These are phyloP conservation scores for Amanita muscaria DNA, from an alignment of 768 basidiomycete species.

Conservation along the genomic window DNA sequence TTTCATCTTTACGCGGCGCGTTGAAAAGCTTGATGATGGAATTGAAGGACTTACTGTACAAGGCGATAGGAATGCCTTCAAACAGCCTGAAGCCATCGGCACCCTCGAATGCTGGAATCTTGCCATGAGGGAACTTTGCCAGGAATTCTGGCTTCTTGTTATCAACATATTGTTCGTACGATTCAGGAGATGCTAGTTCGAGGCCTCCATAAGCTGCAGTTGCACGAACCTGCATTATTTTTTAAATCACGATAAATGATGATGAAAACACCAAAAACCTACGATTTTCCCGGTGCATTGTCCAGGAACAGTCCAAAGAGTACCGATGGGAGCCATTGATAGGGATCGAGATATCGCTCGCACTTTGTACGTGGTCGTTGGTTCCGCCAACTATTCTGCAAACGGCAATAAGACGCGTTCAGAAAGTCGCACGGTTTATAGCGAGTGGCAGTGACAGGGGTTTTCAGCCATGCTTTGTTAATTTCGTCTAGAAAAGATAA, in stretches of 20 bases:
- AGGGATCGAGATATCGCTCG: no score
- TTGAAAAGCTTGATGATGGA: constrained; percentile 26
- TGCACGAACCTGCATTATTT: constrained; percentile 35
- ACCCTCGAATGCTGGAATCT: constrained; percentile 78
- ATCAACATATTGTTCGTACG: constrained; percentile 52
- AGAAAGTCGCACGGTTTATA: no score
- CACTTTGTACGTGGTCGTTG: no score
- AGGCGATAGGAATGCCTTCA: constrained; percentile 38
- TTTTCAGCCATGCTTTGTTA: no score
- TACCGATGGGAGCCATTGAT: no score
- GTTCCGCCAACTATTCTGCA: no score
- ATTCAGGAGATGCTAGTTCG: constrained; percentile 41
- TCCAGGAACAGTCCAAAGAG: no score
- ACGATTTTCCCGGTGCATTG: no score
- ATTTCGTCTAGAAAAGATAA: no score
- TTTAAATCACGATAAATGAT: not conserved
- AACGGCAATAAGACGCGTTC: no score
- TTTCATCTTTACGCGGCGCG: constrained; percentile 7
- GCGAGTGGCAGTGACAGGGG: no score
- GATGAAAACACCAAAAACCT: no score
- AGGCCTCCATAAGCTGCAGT: constrained; percentile 54
- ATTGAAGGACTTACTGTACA: constrained; percentile 68
- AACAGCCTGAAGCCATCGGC: constrained; percentile 70
- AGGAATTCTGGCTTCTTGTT: constrained; percentile 67
- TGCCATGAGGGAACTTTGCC: constrained; percentile 70